Conservation (phyloP, 805 yeast species). For the Yamadazyma olivae region DNA sequence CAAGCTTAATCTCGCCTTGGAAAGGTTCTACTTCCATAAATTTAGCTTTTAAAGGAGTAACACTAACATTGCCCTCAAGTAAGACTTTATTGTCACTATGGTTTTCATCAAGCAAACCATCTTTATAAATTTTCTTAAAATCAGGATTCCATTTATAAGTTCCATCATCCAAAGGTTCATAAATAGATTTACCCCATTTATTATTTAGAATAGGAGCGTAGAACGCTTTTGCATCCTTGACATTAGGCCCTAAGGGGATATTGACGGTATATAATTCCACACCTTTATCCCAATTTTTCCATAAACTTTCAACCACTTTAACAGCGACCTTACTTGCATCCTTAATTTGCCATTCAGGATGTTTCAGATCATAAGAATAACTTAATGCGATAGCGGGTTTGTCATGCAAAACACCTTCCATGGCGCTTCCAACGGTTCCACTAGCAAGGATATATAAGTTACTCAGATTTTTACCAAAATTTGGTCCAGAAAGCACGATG, state of each 20-base stretch:
- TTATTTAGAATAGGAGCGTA: slow-evolving; percentile 82
- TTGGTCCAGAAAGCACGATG: slow-evolving; percentile 91
- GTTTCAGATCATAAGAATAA: slow-evolving; percentile 69
- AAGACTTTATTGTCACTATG: slow-evolving; percentile 72
- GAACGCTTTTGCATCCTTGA: slow-evolving; percentile 56
- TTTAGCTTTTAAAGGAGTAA: slow-evolving; percentile 59
- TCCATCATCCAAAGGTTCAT: slow-evolving; percentile 27
- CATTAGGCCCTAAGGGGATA: slow-evolving; percentile 64
- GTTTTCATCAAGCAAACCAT: slow-evolving; percentile 35
- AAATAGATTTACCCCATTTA: slow-evolving; percentile 67
- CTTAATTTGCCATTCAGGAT: slow-evolving; percentile 46
- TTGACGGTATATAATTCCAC: slow-evolving; percentile 81
- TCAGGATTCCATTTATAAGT: slow-evolving; percentile 88
- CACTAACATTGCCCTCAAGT: slow-evolving; percentile 57
- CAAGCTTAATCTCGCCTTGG: slow-evolving; percentile 49
- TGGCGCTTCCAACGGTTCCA: slow-evolving; percentile 96
- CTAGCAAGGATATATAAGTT: slow-evolving; percentile 85
- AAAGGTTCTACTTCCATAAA: slow-evolving; percentile 54
- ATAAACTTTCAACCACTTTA: slow-evolving; percentile 57
- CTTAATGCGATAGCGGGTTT: slow-evolving; percentile 77
- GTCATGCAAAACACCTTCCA: slow-evolving; percentile 82
- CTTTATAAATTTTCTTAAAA: slow-evolving; percentile 62
- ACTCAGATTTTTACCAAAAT: slow-evolving; percentile 89
- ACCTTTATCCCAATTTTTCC: slow-evolving; percentile 30
- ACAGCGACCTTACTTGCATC: slow-evolving; percentile 72